Base-by-base conservation (phyloP, 345 rosid genomes). In the Firmiana major region DNA sequence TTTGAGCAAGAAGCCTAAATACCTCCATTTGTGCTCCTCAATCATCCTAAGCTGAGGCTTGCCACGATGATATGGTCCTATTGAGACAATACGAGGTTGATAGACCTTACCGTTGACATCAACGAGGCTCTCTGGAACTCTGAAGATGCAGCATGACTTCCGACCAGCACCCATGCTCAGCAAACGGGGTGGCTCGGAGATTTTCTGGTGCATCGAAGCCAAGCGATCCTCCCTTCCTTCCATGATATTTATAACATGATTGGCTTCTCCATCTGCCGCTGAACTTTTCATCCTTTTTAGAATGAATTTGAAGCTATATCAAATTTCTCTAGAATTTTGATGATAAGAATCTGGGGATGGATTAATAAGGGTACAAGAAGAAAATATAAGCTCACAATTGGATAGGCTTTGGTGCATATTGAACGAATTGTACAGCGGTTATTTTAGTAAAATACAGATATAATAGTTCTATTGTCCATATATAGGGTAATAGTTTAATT, bases 11-110 rank as follows among this genome's bases (percentile, higher is more conserved):
- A 77, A 71, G n/a, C 90, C 85, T 12, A 93, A 69, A 77, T 91
- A 93, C n/a, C 79, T 78, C 94, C 97, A 93, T 71, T 93, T 93
- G 82, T 93, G 97, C 81, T 93, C 94, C 73, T 93, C 90, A 21
- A 93, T 90, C 91, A 93, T 91, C 55, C 64, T 55, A 24, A 91
- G 87, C 1, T 85, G 83, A 0, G 77, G 45, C 48, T 88, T 53
- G 15, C 90, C 89, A 5, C 81, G 80, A 83, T 93, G 96, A 70
- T 86, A 89, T 1, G 97, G 97, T 4, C 97, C 96, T 0, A 93
- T 78, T 2, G 97, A 91, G 77, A 91, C 93, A 11, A 89, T 87
- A 11, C 86, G 90, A 17, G 97, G 96, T 71, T 83, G 86, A 26
- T 93, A 93, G 59, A 79, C 85, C 84, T 65, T 81, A n/a, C 90